Percentiles rank a stretch among this genome's conserved stretches.
phyloP scores from a whole-genome alignment of 2,329 filamentous ascomycete genomes.

The Septoria petroselini region DNA sequence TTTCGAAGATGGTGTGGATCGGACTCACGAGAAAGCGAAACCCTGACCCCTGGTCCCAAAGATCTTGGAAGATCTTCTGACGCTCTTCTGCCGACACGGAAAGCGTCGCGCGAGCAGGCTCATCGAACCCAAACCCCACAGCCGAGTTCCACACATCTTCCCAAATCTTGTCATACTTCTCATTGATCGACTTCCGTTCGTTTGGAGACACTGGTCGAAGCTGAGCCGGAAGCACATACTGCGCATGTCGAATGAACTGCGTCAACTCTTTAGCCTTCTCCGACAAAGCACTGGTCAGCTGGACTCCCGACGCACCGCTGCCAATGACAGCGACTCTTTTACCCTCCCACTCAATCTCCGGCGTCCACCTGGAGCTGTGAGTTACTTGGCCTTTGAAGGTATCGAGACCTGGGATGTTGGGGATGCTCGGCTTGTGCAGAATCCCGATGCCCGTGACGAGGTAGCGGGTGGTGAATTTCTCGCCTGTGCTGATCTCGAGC shows the following conservation, averaged over 20 bases:
- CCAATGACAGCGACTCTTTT: conserved; percentile 62
- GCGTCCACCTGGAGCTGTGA: conserved; percentile 42
- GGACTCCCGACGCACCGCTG: conserved; percentile 62
- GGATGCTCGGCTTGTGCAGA: conserved; percentile 44
- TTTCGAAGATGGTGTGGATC: no score
- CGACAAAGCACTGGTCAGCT: conserved; percentile 57
- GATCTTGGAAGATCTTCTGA: conserved; percentile 43
- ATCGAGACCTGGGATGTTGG: conserved; percentile 57
- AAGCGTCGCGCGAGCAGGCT: conserved; percentile 52
- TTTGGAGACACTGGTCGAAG: conserved; percentile 47
- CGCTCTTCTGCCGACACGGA: conserved; percentile 47
- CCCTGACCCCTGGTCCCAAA: conserved; percentile 38
- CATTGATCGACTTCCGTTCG: conserved; percentile 46
- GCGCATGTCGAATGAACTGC: conserved; percentile 65
- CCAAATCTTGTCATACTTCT: conserved; percentile 41
- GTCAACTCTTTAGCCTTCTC: conserved; percentile 42
- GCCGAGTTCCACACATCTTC: conserved; percentile 50
- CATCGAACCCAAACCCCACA: conserved; percentile 56
- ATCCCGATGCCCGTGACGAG: conserved; percentile 13
- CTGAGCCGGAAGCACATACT: conserved; percentile 61
- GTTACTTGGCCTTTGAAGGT: conserved; percentile 56
- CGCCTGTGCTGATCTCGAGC: neutral
- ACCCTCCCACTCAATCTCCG: conserved; percentile 50
- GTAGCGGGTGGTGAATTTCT: conserved; percentile 6
- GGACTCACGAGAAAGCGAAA: conserved; percentile 24